Evolutionary conservation across 352 stramenopile genomes (phyloP), one percentile per base, ranked within the genome.

Genomic region (Globisporangium cederbergense): DNA sequence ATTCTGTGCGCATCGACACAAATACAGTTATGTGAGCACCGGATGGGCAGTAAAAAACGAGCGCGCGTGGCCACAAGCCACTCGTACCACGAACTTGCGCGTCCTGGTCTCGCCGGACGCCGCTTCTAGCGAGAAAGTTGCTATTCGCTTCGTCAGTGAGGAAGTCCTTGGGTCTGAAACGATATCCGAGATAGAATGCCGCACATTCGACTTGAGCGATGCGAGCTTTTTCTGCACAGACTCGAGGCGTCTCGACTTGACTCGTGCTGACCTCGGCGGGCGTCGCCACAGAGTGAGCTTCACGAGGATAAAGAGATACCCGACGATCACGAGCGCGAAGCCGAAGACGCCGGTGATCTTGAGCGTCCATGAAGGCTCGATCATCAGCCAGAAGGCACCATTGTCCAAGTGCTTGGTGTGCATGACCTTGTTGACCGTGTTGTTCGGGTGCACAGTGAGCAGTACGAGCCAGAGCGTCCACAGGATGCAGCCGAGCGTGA

Each of bases 301-400:
- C 4, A 51, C 4, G 4, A 66, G 46, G 6, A 76, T 58, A 22
- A 60, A 66, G 4, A 66, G 10, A 22, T 84, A 81, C 6, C 72
- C 67, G 14, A 73, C 1, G 0, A 45, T 47, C n/a, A 75, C 50
- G 32, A 70, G 28, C 25, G 40, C 60, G 0, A 79, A 55, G 8
- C 59, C 71, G 10, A 36, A 38, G 0, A 75, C 11, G 5, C 60
- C 67, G 5, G 76, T 6, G 10, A n/a, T 42, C 43, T 59, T 50
- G 30, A 77, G 58, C 30, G 40, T 34, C 1, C 49, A 14, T 11
- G 72, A 50, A 16, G 74, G 65, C 13, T 82, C 68, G 4, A 72
- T 61, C 0, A 86, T 13, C 9, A 76, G 28, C 71, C 75, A 86
- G 54, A 79, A 83, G 2, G 62, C 58, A 8, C 74, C 71, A 20